Evolutionary conservation across 306 rosid species (phyloP).

Genomic region (Corylus americana): DNA sequence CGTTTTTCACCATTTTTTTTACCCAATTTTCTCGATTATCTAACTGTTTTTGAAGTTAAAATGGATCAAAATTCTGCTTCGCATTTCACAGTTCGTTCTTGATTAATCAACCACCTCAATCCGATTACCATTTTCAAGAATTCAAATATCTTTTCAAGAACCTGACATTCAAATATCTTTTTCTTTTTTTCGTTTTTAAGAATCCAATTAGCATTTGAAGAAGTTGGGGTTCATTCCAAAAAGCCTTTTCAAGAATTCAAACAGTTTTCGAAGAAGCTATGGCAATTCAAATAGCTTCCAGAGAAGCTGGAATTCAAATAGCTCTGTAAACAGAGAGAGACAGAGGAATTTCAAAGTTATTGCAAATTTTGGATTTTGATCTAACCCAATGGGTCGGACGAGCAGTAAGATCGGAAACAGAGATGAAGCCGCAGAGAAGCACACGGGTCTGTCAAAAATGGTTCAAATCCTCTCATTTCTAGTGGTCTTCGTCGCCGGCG

Average conservation of each 20-base stretch:
- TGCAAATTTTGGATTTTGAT: not conserved
- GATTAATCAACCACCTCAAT: too few species aligned
- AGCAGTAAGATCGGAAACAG: conserved; percentile 30
- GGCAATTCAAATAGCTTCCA: not conserved
- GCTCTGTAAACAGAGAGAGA: not conserved
- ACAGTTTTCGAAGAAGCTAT: not conserved
- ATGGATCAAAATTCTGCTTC: too few species aligned
- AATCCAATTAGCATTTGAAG: too few species aligned
- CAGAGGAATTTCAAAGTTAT: not conserved
- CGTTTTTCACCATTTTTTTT: not conserved
- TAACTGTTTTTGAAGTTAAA: not conserved
- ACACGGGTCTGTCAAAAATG: conserved; percentile 57
- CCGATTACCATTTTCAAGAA: too few species aligned
- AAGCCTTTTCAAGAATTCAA: not conserved
- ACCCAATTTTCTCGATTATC: not conserved
- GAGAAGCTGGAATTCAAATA: not conserved
- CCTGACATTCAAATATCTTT: too few species aligned
- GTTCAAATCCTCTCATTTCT: conserved; percentile 53
- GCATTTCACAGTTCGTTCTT: too few species aligned
- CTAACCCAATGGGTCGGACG: conserved; percentile 36
- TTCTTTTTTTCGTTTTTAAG: too few species aligned
- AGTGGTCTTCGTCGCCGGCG: conserved; percentile 76
- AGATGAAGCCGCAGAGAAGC: conserved; percentile 50
- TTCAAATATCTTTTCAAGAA: too few species aligned
- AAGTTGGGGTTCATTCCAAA: not conserved